These are phyloP conservation scores for Blastobotrys persicus DNA, from an alignment of 1,139 yeast species.

Conservation along the genomic window DNA sequence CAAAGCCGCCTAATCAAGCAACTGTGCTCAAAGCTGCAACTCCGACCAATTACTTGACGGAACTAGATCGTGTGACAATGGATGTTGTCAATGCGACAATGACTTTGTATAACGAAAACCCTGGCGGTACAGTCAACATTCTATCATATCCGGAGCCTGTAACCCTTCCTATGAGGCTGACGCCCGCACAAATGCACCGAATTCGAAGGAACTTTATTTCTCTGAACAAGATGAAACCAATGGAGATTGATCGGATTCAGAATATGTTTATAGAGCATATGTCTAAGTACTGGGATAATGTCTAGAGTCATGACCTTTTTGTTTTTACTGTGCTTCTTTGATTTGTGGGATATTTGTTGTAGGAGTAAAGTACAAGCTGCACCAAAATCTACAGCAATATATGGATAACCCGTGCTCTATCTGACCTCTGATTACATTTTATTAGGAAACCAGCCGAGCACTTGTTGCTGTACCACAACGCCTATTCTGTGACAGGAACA, in stretches of 20 bases:
- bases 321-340: too few relatives aligned
- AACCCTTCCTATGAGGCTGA: slow-evolving; percentile 63
- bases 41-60: slow-evolving; percentile 75
- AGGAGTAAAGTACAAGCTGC: too few relatives aligned
- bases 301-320: slow-evolving; percentile 5
- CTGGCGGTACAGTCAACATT: slow-evolving; percentile 49
- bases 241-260: slow-evolving; percentile 62
- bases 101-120: slow-evolving; percentile 57
- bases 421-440: too few relatives aligned
- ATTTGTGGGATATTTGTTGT: too few relatives aligned
- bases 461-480: too few relatives aligned
- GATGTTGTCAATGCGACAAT: slow-evolving; percentile 56
- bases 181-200: slow-evolving; percentile 79
- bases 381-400: too few relatives aligned
- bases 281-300: slow-evolving; percentile 44
- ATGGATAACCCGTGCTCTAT: too few relatives aligned
- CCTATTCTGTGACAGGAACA: too few relatives aligned
- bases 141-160: slow-evolving; percentile 44
- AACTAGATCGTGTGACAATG: slow-evolving; percentile 71
- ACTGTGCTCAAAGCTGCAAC: slow-evolving; percentile 62
- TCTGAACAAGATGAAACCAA: slow-evolving; percentile 72
- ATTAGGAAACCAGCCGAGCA: too few relatives aligned
- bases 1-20: slow-evolving; percentile 46
- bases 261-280: slow-evolving; percentile 74
- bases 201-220: slow-evolving; percentile 76